These are phyloP conservation scores for Fusarium haematococcum DNA, from an alignment of 2,329 filamentous ascomycete genomes.

Conservation along the genomic window DNA sequence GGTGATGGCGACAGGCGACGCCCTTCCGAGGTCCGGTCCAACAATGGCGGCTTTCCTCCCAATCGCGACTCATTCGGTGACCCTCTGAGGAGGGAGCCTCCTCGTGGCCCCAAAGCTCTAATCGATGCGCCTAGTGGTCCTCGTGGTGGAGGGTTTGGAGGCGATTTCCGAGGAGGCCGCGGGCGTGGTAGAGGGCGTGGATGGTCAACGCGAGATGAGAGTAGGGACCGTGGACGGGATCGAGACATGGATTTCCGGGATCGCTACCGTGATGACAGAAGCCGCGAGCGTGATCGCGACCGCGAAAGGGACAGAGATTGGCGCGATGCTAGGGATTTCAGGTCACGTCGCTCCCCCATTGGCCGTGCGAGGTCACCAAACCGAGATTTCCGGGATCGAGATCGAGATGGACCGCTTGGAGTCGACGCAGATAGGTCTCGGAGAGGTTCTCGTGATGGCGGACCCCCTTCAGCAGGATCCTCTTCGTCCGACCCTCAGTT, in stretches of 20 bases:
- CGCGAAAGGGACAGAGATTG: slow-evolving; percentile 64
- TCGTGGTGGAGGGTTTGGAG: slow-evolving; percentile 73
- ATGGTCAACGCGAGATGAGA: slow-evolving; percentile 70
- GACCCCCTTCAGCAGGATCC: slow-evolving; percentile 77
- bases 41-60: slow-evolving; percentile 69
- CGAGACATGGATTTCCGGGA: slow-evolving; percentile 71
- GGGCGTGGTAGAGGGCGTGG: slow-evolving; percentile 69
- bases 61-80: slow-evolving; percentile 70
- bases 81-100: slow-evolving; percentile 73
- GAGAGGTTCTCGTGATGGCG: slow-evolving; percentile 75
- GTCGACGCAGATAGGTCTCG: slow-evolving; percentile 76
- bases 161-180: slow-evolving; percentile 69
- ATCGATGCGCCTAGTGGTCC: slow-evolving; percentile 77
- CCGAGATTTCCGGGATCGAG: slow-evolving; percentile 72
- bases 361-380: slow-evolving; percentile 74
- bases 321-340: slow-evolving; percentile 55
- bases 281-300: slow-evolving; percentile 68
- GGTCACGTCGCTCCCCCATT: slow-evolving; percentile 68
- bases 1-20: slow-evolving; percentile 76
- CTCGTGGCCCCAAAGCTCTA: slow-evolving; percentile 83
- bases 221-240: slow-evolving; percentile 69
- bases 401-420: slow-evolving; percentile 69
- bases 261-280: slow-evolving; percentile 70
- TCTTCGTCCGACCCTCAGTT: slow-evolving; percentile 76
- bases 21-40: slow-evolving; percentile 69